A percentile compares a stretch with the other conserved stretches of the same genome.
phyloP scores from a whole-genome alignment of 371 early-diverging fungal genomes.

The Globomyces sp. region DNA sequence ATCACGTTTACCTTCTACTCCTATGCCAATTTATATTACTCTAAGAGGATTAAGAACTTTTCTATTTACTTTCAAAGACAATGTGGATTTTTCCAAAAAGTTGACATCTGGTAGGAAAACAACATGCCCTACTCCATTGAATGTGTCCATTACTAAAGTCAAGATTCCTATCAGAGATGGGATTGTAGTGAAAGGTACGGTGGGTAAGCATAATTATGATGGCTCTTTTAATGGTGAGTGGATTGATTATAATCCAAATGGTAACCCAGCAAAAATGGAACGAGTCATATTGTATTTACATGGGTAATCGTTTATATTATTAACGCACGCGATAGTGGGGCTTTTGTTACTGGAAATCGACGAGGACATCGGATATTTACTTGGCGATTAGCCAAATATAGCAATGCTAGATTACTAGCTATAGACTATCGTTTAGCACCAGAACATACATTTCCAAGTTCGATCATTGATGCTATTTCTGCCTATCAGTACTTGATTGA shows the following conservation, averaged over 20 bases:
- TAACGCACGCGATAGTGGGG: constrained; percentile 37
- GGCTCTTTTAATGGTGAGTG: constrained; percentile 33
- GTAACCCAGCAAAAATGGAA: background rate
- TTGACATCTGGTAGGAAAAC: constrained; percentile 10
- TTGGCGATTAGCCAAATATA: constrained; percentile 38
- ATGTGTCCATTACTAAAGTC: constrained; percentile 26
- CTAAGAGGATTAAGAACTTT: background rate
- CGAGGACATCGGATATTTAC: constrained; percentile 43
- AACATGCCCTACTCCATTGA: constrained; percentile 27
- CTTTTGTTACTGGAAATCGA: constrained; percentile 51
- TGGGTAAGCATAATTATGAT: constrained; percentile 14
- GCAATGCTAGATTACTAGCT: constrained; percentile 34
- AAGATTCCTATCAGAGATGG: constrained; percentile 34
- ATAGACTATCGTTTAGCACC: constrained; percentile 87
- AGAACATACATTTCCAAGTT: constrained; percentile 76
- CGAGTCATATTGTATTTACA: constrained; percentile 62
- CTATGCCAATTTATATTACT: no score
- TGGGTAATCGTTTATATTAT: constrained; percentile 36
- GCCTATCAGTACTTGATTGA: constrained; percentile 70
- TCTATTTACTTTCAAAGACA: background rate
- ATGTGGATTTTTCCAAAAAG: background rate
- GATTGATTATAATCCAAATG: constrained; percentile 20
- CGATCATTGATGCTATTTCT: constrained; percentile 75
- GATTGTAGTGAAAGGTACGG: constrained; percentile 22
- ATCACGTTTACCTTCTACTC: no score